Base-by-base conservation (phyloP, 140 eudicot genomes). In the Stevia rebaudiana region DNA sequence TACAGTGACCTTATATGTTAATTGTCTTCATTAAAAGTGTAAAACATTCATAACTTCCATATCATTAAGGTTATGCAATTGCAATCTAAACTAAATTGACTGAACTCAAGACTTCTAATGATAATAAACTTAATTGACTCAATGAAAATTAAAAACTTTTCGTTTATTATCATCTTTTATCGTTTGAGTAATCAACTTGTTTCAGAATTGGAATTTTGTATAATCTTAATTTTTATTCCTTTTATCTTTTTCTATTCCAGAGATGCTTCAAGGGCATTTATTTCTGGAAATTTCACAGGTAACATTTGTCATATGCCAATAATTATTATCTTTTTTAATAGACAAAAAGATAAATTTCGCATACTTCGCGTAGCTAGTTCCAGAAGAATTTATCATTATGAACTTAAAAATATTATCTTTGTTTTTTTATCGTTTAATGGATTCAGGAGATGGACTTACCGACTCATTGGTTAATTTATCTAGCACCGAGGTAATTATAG, bases 191-290 rank as follows among this genome's bases (percentile, higher is more conserved):
- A 51, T 41, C 10, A 13, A 61, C 25, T 13, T 44, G 61, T n/a
- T 46, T 53, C 19, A 25, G 39, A 25, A 13, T 53, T 6, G 18
- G 25, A 53, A 5, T 13, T 53, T 21, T 59, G 42, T 11, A 28
- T 70, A 50, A 61, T 30, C 17, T n/a, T 40, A n/a, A 61, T 63
- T 15, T 5, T 61, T 41, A 3, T 70, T 40, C 50, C 12, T 30
- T 44, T 11, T 70, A 15, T 49, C 37, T 21, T 18, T 18, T 47
- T 15, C n/a, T 19, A 47, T 76, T 63, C 12, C 89, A 85, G 95
- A 78, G 95, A 86, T 73, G 95, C 95, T 62, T 83, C 95, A 9
- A 84, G 95, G 42, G 95, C 95, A 72, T 86, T 86, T 76, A 69
- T 80, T 30, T 86, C 95, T 0, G 95, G 95, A 59, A 83, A 86